Percentiles rank a stretch among this genome's conserved stretches.
phyloP scores from a whole-genome alignment of 257 asterid genomes.

The Salvia hispanica region DNA sequence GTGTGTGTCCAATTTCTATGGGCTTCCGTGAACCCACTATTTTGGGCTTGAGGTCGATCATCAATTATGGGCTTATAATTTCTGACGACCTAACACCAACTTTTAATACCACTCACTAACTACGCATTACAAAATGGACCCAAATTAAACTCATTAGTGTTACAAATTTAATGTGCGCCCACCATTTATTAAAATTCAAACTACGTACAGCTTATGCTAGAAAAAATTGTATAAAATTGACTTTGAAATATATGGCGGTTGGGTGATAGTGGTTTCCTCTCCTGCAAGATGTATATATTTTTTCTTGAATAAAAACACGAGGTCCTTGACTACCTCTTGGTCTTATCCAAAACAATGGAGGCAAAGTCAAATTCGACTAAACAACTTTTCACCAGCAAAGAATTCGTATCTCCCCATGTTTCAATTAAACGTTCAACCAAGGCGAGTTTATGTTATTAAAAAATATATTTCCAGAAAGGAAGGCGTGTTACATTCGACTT shows the following conservation, averaged over 20 bases:
- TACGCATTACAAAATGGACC: neutral
- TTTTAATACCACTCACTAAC: no score
- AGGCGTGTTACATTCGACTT: constrained; percentile 24
- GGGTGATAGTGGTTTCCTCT: constrained; percentile 18
- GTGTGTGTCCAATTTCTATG: neutral
- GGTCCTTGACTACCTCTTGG: constrained; percentile 16
- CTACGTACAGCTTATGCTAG: neutral
- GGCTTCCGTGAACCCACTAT: neutral
- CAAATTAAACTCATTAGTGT: neutral
- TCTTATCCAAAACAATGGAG: constrained; percentile 30
- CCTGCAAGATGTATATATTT: neutral
- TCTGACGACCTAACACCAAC: no score
- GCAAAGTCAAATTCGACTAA: constrained; percentile 28
- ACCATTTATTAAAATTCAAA: constrained; percentile 7
- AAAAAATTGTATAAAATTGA: constrained; percentile 21
- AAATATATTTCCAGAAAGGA: constrained; percentile 11
- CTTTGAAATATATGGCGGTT: constrained; percentile 9
- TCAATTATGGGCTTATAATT: neutral
- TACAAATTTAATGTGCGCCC: neutral
- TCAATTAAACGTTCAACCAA: constrained; percentile 11
- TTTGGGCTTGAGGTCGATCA: neutral
- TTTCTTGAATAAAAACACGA: constrained; percentile 17
- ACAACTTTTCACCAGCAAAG: constrained; percentile 12
- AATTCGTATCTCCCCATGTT: constrained; percentile 24
- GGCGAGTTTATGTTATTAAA: neutral